A percentile compares a stretch with the other conserved stretches of the same genome.
Conservation (phyloP, 1,284 basidiomycete genomes). For the Ustilago tritici region DNA sequence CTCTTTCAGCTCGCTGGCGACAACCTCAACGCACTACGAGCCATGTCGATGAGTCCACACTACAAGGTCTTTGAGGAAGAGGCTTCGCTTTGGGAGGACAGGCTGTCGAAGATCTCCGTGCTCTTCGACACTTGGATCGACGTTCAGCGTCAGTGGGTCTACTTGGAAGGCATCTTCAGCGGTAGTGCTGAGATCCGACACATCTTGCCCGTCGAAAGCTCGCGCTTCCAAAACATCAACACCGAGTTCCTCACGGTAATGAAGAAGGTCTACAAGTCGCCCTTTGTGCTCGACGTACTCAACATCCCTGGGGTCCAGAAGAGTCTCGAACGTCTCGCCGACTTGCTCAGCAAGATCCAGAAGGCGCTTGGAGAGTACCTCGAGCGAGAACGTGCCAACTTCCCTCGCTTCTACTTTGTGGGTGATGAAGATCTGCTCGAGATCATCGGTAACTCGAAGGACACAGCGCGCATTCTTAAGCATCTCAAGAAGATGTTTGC, state of each 20-base stretch:
- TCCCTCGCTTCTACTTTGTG: conserved; percentile 99
- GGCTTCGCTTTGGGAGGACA: conserved; percentile 70
- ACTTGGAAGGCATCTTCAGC: conserved; percentile 98
- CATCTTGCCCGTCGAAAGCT: conserved; percentile 94
- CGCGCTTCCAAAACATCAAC: conserved; percentile 98
- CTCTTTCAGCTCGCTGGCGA: conserved; percentile 72
- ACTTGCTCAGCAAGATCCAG: conserved; percentile 96
- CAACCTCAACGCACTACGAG: conserved; percentile 92
- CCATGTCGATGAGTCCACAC: conserved; percentile 76
- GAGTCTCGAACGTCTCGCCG: conserved; percentile 93
- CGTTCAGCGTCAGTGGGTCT: conserved; percentile 99
- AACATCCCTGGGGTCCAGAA: conserved; percentile 97
- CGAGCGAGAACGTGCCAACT: conserved; percentile 88
- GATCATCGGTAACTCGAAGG: conserved; percentile 99
- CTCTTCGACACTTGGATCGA: conserved; percentile 99
- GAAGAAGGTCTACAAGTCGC: conserved; percentile 99
- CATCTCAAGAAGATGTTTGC: conserved; percentile 99
- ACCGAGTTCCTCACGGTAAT: conserved; percentile 97
- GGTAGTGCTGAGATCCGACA: conserved; percentile 87
- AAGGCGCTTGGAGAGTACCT: conserved; percentile 99
- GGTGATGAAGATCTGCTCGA: conserved; percentile 98
- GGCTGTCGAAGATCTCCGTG: conserved; percentile 72
- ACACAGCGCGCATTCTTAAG: conserved; percentile 96
- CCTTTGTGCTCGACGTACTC: conserved; percentile 95
- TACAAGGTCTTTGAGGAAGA: conserved; percentile 71